Base-by-base conservation (phyloP, 371 early-diverging fungal genomes). In the Saksenaea vasiformis region DNA sequence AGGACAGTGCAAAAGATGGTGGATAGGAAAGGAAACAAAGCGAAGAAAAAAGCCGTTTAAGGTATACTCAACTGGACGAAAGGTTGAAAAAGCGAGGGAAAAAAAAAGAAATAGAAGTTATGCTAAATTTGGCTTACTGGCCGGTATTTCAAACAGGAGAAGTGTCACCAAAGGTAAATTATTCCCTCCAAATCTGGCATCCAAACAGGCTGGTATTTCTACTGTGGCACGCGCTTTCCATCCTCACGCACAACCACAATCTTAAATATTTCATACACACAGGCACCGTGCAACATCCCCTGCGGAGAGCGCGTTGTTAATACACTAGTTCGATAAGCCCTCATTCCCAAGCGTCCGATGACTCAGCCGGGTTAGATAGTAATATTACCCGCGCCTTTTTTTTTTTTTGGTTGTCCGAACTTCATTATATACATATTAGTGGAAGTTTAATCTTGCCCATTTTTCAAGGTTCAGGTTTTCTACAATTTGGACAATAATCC, bases 71-170 rank as follows among this genome's bases (percentile, higher is more conserved):
- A 31, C 31, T 2, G 31, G 31, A 31, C 31, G 31, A 31, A 31
- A 31, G 31, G 31, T 31, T 31, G 31, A 31, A 31, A 31, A 31
- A 31, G 31, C 31, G 51, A 47, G n/a, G 10, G 51, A 47, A 47
- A 47, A 22, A 22, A 22, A 22, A 9, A n/a, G 22, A 47, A 47
- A 22, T 8, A 47, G 22, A 22, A 5, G n/a, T 22, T 47, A 47
- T 47, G 51, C 51, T 47, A 47, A 47, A 47, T 47, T 47, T 47
- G 51, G 51, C 51, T 47, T 47, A 47, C 51, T 47, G 4, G 51
- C n/a, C 51, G 51, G 51, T 22, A 22, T 47, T 47, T 47, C 51
- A 47, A 47, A 47, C 51, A 47, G 51, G 51, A 47, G 51, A 47
- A 47, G 51, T 47, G 51, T 9, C 22, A 47, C 51, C 51, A 47